phyloP scores from a whole-genome alignment of 352 stramenopile genomes.

The Pythium rhizo-oryzae region DNA sequence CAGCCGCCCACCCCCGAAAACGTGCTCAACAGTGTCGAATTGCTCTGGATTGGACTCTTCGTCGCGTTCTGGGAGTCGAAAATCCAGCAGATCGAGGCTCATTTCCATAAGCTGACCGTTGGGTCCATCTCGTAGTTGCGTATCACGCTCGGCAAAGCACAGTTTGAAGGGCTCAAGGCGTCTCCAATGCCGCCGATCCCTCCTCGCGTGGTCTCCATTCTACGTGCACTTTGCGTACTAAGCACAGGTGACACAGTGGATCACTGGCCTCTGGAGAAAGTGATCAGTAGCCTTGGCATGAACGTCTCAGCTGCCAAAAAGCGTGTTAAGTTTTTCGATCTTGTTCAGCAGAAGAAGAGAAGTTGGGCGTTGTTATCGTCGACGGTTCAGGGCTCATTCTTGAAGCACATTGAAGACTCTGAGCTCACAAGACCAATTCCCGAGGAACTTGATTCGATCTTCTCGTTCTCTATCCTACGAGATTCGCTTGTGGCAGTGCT shows the following conservation, averaged over 20 bases:
- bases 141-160: neutral
- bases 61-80: constrained; percentile 34
- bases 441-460: neutral
- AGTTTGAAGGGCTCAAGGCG: constrained; percentile 13
- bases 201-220: constrained; percentile 3
- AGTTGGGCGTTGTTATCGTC: neutral
- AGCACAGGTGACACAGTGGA: neutral
- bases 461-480: constrained; percentile 8
- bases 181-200: neutral
- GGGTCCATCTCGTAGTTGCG: constrained; percentile 8
- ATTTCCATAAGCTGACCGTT: constrained; percentile 14
- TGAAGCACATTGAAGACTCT: neutral
- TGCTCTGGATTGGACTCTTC: constrained; percentile 27
- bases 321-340: constrained; percentile 17
- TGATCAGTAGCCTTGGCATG: constrained; percentile 13
- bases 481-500: constrained; percentile 6
- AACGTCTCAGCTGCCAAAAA: constrained; percentile 8
- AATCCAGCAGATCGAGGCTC: constrained; percentile 12
- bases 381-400: neutral
- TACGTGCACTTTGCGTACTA: constrained; percentile 15
- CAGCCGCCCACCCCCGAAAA: constrained; percentile 18
- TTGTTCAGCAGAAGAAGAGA: constrained; percentile 8
- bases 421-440: constrained; percentile 7
- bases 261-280: constrained; percentile 4
- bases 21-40: constrained; percentile 21